phyloP scores from a whole-genome alignment of 75 land plant genomes.

The Larix kaempferi region DNA sequence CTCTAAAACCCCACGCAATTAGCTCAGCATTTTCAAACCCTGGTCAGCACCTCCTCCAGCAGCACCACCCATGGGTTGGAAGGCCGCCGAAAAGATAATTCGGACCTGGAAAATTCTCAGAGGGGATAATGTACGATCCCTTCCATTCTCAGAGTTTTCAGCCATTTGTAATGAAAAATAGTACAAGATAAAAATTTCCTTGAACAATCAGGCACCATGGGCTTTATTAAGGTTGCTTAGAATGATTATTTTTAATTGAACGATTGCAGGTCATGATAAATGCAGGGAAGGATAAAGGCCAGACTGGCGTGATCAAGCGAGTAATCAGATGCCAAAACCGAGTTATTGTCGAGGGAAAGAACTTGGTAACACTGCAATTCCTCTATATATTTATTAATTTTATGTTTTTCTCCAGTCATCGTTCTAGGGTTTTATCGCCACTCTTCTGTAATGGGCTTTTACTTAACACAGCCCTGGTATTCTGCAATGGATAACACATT shows the following conservation, averaged over 20 bases:
- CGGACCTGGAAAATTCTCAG: slow-evolving; percentile 84
- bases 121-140: slow-evolving; percentile 74
- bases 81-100: slow-evolving; percentile 88
- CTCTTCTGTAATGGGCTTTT: neutral
- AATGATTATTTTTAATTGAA: neutral
- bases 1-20: too few relatives aligned
- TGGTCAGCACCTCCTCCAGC: too few relatives aligned
- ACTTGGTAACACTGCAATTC: slow-evolving; percentile 50
- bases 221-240: neutral
- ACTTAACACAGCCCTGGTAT: neutral
- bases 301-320: slow-evolving; percentile 71
- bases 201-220: too few relatives aligned
- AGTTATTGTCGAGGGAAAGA: slow-evolving; percentile 94
- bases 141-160: neutral
- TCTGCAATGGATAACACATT: neutral
- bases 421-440: neutral
- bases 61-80: slow-evolving; percentile 80
- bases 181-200: too few relatives aligned
- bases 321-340: slow-evolving; percentile 84
- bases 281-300: slow-evolving; percentile 92
- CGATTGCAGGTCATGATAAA: slow-evolving; percentile 87
- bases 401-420: neutral
- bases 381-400: too few relatives aligned
- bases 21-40: too few relatives aligned
- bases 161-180: too few relatives aligned